Base-by-base conservation (phyloP, 257 asterid species). In the Buddleja alternifolia region DNA sequence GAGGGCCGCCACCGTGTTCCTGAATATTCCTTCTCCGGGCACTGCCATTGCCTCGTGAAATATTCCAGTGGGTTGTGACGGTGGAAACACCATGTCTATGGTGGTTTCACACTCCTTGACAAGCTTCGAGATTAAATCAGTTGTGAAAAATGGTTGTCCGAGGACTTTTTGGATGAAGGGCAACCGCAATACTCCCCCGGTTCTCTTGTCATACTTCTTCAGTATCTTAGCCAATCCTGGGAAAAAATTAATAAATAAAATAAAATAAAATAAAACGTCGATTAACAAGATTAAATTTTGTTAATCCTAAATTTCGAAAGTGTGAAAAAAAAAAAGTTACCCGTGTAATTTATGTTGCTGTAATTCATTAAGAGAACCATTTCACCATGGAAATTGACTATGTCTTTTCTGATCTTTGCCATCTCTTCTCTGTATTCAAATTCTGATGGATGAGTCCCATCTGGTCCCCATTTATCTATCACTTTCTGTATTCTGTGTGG, bases 321-420 rank as follows among this genome's bases (percentile, higher is more conserved):
- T n/a, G n/a, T n/a, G n/a, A n/a, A n/a, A n/a, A n/a, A n/a, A n/a
- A n/a, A n/a, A n/a, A n/a, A n/a, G n/a, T n/a, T n/a, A n/a, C n/a
- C n/a, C n/a, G n/a, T n/a, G n/a, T n/a, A n/a, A n/a, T n/a, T n/a
- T n/a, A n/a, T n/a, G 75, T 82, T 94, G 85, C 97, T 91, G 60
- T 94, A 91, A 66, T 86, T 88, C 62, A 94, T 76, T 29, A 94
- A 75, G 21, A 94, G 95, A 29, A 94, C 95, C 97, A 94, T 94
- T 79, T 91, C 99, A 24, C 99, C 99, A 51, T 94, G 99, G 61
- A 94, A 94, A 76, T 94, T 81, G 57, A 94, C 96, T 9, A 91
- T 89, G 56, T 89, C 92, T 79, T 83, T 91, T 78, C 96, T 82
- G 52, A 94, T 86, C 16, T 79, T 80, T 12, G 74, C 74, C 82